Evolutionary conservation across 331 rosid genomes (phyloP).

Genomic region (Quercus lobata): DNA sequence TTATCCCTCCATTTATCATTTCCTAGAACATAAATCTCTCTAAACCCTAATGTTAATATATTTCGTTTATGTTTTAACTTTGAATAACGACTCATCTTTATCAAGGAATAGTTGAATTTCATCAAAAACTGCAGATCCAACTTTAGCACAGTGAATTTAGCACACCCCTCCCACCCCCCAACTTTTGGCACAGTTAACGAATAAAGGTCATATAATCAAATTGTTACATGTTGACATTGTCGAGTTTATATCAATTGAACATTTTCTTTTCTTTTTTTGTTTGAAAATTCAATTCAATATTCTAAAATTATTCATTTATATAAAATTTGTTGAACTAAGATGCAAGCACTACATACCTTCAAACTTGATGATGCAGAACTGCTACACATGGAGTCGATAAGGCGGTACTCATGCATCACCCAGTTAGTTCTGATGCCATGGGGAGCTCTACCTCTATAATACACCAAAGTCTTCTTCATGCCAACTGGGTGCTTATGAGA

Average conservation of each 20-base stretch:
- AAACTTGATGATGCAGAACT: conserved; percentile 47
- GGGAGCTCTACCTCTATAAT: conserved; percentile 92
- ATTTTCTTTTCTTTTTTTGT: too few relatives aligned
- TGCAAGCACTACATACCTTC: conserved; percentile 44
- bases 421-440: conserved; percentile 95
- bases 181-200: neutral
- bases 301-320: neutral
- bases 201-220: neutral
- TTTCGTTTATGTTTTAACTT: neutral
- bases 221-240: too few relatives aligned
- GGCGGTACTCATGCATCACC: conserved; percentile 98
- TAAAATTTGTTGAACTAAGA: neutral
- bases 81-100: neutral
- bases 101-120: neutral
- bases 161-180: too few relatives aligned
- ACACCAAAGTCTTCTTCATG: conserved; percentile 96
- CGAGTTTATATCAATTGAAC: too few relatives aligned
- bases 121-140: neutral
- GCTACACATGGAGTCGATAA: conserved; percentile 40
- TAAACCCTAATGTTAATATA: neutral
- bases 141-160: neutral
- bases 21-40: too few relatives aligned
- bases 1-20: too few relatives aligned
- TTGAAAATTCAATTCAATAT: too few relatives aligned
- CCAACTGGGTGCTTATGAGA: conserved; percentile 66